Percentiles rank a stretch among this genome's conserved stretches.
Conservation (phyloP, 257 asterid species). For the Solanum habrochaites region DNA sequence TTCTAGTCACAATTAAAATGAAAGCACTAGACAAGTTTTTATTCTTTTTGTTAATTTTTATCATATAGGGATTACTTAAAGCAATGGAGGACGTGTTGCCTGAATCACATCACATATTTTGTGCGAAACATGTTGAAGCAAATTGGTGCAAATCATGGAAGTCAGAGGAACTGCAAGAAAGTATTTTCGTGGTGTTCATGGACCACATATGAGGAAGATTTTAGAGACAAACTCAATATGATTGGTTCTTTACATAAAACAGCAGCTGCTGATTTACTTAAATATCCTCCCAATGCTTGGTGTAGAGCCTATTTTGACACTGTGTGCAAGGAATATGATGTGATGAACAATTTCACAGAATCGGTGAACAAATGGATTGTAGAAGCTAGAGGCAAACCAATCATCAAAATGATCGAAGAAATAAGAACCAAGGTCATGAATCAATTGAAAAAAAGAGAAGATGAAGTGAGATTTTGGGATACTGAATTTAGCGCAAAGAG, state of each 20-base stretch:
- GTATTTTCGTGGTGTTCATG: background rate
- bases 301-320: background rate
- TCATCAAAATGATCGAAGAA: background rate
- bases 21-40: background rate
- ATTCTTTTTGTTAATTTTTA: background rate
- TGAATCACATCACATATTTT: background rate
- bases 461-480: background rate
- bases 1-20: too few species aligned
- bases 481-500: background rate
- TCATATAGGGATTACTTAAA: background rate
- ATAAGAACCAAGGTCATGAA: background rate
- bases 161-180: background rate
- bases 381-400: background rate
- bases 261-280: background rate
- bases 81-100: background rate
- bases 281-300: background rate
- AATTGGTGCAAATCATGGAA: background rate
- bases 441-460: background rate
- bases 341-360: background rate
- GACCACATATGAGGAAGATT: background rate
- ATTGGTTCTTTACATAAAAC: background rate
- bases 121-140: background rate
- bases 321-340: background rate
- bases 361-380: background rate
- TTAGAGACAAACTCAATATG: background rate